Evolutionary conservation across 305 asterid genomes (phyloP), one percentile per base, ranked within the genome.

Genomic region (Andrographis paniculata): DNA sequence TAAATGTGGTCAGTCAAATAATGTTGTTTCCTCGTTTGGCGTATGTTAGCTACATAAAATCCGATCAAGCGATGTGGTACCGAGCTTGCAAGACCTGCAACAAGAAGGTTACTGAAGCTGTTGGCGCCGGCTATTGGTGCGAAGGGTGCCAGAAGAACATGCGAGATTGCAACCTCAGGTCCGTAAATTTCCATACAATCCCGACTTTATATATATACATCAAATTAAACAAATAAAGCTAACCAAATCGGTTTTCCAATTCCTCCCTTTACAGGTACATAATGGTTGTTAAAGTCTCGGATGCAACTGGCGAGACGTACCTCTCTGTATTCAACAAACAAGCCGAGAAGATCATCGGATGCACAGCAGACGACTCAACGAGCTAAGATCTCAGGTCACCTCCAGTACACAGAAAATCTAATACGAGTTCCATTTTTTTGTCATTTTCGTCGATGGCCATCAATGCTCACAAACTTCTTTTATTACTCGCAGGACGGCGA

Each of bases 51-150:
- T 75, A 50, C 63, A 80, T 89, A 24, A 89, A 76, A 57, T 76
- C 80, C 1, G 98, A 89, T 57, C 98, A 89, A 59, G 16, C 93
- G 44, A 85, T 89, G 94, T 89, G 94, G 96, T 89, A 89, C 45
- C 76, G 86, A 11, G 98, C 94, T 9, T 89, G 98, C 81, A 89
- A 71, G 65, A 73, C 76, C 9, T 89, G 98, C 39, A 85, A 69
- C 79, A 89, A 76, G 78, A 89, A 89, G 64, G 98, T 89, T 2
- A 76, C 86, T 5, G 91, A 82, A 47, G 85, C 77, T 53, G 18
- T 78, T 42, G 93, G 76, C 9, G 72, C 87, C 20, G 93, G 95
- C 16, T 85, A 76, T 47, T 75, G 94, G 88, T 89, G 98, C 56
- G 93, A 82, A 73, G 71, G 70, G 30, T 89, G 98, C 67, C 76